Base-by-base conservation (phyloP, 2,329 filamentous ascomycete species). In the Rugonectria rugulosa region DNA sequence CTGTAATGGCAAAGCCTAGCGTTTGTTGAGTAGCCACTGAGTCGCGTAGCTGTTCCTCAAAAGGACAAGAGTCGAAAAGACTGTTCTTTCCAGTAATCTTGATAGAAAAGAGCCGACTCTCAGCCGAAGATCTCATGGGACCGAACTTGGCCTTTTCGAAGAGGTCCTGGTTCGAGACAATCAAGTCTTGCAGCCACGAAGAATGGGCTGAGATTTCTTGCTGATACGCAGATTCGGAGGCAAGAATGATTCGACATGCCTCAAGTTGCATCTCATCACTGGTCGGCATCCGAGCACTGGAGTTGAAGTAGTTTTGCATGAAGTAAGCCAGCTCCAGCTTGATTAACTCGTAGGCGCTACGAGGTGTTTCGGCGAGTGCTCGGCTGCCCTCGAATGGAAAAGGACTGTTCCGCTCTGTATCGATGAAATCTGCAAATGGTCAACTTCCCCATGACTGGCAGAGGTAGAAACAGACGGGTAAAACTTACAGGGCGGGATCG, bases 401-500 rank as follows among this genome's bases (percentile, higher is more conserved):
- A 2, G 59, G 59, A 2, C 56, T 53, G 6, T 53, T 46, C 6
- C 59, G 46, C 29, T 61, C 59, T 8, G 42, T 53, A 7, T 61
- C 52, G 20, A 61, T 59, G 24, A 59, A 56, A 27, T 59, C 59
- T 61, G 3, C 32, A 19, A 5, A n/a, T 27, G 11, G 5, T 23
- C 2, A 14, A 23, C 11, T 15, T 42, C 5, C 45, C 19, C 23
- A 17, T 15, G 12, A 19, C 7, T 14, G 20, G 9, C 21, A 4
- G 11, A 6, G 5, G 7, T n/a, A 12, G 31, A 5, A 14, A 19
- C 8, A 31, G 21, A 7, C 12, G 7, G 6, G 9, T 6, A 24
- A 15, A 4, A 2, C 65, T 42, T 67, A 73, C 72, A 75, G 7
- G 74, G 73, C 12, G 73, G 73, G 34, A 76, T 73, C 43, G 73